Evolutionary conservation across 1,284 basidiomycete genomes (phyloP).

Genomic region (Abortiporus biennis): DNA sequence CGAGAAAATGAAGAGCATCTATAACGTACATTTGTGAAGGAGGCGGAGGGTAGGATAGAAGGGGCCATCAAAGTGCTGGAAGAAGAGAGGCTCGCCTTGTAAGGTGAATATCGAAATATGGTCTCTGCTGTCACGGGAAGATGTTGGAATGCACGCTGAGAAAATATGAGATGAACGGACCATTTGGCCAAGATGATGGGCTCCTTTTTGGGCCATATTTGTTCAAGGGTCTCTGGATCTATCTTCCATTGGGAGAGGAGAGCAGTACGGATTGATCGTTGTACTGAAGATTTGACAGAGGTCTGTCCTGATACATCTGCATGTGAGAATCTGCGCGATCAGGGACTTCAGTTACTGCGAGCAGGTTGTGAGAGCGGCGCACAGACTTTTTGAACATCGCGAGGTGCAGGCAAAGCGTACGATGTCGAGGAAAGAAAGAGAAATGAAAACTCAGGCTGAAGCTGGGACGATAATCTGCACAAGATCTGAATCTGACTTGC

Average conservation of each 20-base stretch:
- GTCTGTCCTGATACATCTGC: conserved; percentile 91
- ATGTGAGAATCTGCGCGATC: conserved; percentile 63
- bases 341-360: not conserved
- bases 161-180: conserved; percentile 45
- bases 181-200: conserved; percentile 90
- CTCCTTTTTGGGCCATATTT: conserved; percentile 99
- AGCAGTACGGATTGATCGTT: conserved; percentile 80
- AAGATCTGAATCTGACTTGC: too few species aligned
- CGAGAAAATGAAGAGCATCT: conserved; percentile 3
- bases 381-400: conserved; percentile 59
- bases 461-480: too few species aligned
- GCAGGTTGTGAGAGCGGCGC: not conserved
- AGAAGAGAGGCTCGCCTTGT: conserved; percentile 84
- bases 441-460: too few species aligned
- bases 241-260: conserved; percentile 86
- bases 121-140: conserved; percentile 68
- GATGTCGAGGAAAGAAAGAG: not conserved
- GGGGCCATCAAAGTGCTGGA: conserved; percentile 96
- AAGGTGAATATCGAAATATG: conserved; percentile 92
- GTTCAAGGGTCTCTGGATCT: conserved; percentile 77
- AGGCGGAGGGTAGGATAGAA: conserved; percentile 85
- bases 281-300: conserved; percentile 93
- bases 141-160: conserved; percentile 4
- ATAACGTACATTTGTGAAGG: conserved; percentile 81
- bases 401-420: not conserved